Percentiles rank a stretch among this genome's conserved stretches.
Evolutionary conservation across 2,329 filamentous ascomycete genomes (phyloP).

Genomic region (Diaporthe citriasiana): DNA sequence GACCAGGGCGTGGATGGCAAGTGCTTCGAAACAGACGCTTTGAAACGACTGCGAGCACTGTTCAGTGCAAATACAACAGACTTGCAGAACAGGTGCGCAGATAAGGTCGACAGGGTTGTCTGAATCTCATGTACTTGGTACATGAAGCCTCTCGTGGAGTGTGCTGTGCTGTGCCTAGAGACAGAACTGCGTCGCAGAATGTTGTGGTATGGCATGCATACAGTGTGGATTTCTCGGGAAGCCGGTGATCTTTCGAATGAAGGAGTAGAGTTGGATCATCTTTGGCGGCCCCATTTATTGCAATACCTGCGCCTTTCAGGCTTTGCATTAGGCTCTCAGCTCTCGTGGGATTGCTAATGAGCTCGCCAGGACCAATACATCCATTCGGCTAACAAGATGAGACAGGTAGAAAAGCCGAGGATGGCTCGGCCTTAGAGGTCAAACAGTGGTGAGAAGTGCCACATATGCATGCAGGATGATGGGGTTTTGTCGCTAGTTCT

Average conservation of each 20-base stretch:
- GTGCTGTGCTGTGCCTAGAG: background rate
- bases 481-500: background rate
- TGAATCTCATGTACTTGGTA: background rate
- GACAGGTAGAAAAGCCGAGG: background rate
- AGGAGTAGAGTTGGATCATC: background rate
- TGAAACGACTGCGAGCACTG: background rate
- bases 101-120: background rate
- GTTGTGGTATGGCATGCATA: background rate
- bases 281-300: background rate
- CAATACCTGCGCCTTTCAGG: background rate
- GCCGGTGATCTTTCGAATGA: background rate
- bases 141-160: background rate
- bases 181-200: background rate
- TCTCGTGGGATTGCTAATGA: background rate
- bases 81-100: background rate
- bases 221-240: background rate
- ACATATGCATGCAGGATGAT: background rate
- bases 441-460: background rate
- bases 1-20: background rate
- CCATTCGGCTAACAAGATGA: background rate
- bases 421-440: background rate
- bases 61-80: background rate
- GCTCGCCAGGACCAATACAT: background rate
- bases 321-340: background rate
- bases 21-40: background rate